phyloP scores from a whole-genome alignment of 345 rosid genomes.

The Gossypium thurberi region DNA sequence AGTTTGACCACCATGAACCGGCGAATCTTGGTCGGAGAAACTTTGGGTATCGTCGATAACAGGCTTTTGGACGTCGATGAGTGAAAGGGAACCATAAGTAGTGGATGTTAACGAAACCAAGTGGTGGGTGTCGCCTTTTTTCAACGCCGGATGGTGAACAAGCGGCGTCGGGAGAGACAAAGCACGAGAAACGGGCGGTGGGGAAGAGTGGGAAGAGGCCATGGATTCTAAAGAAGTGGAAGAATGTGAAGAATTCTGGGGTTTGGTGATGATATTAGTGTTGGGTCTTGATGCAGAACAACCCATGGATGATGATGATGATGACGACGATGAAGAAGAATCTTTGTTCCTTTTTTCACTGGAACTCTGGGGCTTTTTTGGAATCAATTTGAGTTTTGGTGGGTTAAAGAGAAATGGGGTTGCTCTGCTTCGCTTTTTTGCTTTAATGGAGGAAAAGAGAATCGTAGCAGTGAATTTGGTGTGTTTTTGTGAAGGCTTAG shows the following conservation, averaged over 20 bases:
- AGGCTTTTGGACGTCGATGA: constrained; percentile 28
- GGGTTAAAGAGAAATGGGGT: too few species aligned
- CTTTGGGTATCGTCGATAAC: constrained; percentile 10
- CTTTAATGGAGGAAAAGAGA: background rate
- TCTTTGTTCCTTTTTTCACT: background rate
- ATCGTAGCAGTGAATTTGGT: background rate
- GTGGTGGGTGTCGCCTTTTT: constrained; percentile 82
- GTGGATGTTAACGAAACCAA: constrained; percentile 81
- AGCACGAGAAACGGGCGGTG: constrained; percentile 38
- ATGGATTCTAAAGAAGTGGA: constrained; percentile 21
- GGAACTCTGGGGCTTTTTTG: too few species aligned
- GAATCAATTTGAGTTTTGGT: too few species aligned
- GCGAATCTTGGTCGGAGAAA: constrained; percentile 18
- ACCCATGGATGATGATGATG: constrained; percentile 49
- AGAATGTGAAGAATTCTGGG: constrained; percentile 6
- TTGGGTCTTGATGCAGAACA: constrained; percentile 57
- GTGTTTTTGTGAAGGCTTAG: constrained; percentile 8
- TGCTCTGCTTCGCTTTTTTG: background rate
- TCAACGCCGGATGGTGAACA: constrained; percentile 81
- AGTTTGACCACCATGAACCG: constrained; percentile 14
- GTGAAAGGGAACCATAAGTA: constrained; percentile 74
- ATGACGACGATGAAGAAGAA: constrained; percentile 5
- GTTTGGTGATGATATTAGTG: constrained; percentile 13
- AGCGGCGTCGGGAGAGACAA: constrained; percentile 61
- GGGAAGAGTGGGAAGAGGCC: constrained; percentile 23